Evolutionary conservation across 2,329 filamentous ascomycete genomes (phyloP).

Genomic region (Paracorniculantispora psalliotae): DNA sequence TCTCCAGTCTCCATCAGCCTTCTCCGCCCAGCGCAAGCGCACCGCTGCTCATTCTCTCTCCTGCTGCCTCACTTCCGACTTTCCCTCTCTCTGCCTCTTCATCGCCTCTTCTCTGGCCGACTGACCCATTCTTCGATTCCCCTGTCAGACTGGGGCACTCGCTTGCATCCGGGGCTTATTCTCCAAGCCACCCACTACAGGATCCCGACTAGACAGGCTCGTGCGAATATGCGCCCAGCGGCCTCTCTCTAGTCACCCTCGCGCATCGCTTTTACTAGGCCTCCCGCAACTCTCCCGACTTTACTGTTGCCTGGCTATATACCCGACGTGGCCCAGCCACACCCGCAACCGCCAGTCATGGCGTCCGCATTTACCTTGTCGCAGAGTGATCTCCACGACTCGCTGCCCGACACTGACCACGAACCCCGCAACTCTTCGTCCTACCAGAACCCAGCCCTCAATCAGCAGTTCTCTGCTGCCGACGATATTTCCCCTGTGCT

Average conservation of each 20-base stretch:
- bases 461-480: slow-evolving; percentile 20
- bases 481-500: slow-evolving; percentile 40
- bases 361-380: slow-evolving; percentile 40
- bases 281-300: slow-evolving; percentile 4
- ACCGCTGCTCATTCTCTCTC: slow-evolving; percentile 2
- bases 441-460: slow-evolving; percentile 10
- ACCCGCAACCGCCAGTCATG: slow-evolving; percentile 32
- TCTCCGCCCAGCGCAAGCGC: slow-evolving; percentile 7
- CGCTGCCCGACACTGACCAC: slow-evolving; percentile 25
- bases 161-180: slow-evolving; percentile 9
- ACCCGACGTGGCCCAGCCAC: slow-evolving; percentile 23
- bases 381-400: slow-evolving; percentile 35
- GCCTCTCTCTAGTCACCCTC: neutral
- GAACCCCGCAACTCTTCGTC: slow-evolving; percentile 29
- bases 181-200: neutral
- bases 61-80: neutral
- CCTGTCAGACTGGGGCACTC: slow-evolving; percentile 2
- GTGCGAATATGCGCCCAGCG: slow-evolving; percentile 9
- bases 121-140: slow-evolving; percentile 1
- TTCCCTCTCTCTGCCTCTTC: neutral
- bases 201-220: neutral
- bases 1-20: slow-evolving; percentile 1
- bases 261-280: neutral
- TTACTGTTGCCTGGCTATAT: slow-evolving; percentile 28
- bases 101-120: neutral